Percentiles rank a stretch among this genome's conserved stretches.
phyloP scores from a whole-genome alignment of 352 stramenopile species.

The Thraustochytrium sp. region DNA sequence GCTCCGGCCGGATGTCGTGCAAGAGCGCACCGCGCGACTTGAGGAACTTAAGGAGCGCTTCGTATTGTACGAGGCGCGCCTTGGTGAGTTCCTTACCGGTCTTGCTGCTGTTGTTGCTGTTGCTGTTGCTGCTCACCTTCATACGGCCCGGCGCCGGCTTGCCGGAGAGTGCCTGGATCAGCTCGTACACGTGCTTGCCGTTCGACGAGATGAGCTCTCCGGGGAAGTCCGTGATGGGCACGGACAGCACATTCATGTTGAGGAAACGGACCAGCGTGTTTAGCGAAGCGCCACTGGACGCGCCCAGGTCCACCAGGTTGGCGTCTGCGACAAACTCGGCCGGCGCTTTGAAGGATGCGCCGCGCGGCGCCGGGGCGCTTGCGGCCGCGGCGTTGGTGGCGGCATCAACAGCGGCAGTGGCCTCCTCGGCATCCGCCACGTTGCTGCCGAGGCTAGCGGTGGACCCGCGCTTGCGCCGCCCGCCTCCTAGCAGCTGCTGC shows the following conservation, averaged over 20 bases:
- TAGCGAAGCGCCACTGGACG: slow-evolving; percentile 42
- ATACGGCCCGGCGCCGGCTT: slow-evolving; percentile 67
- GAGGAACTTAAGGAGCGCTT: slow-evolving; percentile 77
- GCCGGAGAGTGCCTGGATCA: slow-evolving; percentile 77
- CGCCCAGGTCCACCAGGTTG: slow-evolving; percentile 25
- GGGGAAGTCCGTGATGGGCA: slow-evolving; percentile 64
- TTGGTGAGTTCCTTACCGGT: slow-evolving; percentile 48
- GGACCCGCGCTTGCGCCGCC: neutral
- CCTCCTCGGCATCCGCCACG: slow-evolving; percentile 31
- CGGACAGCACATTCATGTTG: slow-evolving; percentile 50
- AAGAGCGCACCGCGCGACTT: slow-evolving; percentile 82
- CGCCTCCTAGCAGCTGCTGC: neutral
- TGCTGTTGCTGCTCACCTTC: neutral
- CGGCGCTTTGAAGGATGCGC: neutral
- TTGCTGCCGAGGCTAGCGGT: neutral
- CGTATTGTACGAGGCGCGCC: slow-evolving; percentile 66
- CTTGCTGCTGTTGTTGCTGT: neutral
- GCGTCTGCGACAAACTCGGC: slow-evolving; percentile 44
- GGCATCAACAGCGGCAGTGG: slow-evolving; percentile 39
- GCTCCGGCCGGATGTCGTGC: slow-evolving; percentile 70
- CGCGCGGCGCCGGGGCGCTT: neutral
- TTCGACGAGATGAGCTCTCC: slow-evolving; percentile 65
- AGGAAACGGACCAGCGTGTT: slow-evolving; percentile 48
- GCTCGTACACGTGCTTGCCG: slow-evolving; percentile 65
- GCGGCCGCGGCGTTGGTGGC: neutral